Base-by-base conservation (phyloP, 306 rosid species). In the Medicago ruthenica region DNA sequence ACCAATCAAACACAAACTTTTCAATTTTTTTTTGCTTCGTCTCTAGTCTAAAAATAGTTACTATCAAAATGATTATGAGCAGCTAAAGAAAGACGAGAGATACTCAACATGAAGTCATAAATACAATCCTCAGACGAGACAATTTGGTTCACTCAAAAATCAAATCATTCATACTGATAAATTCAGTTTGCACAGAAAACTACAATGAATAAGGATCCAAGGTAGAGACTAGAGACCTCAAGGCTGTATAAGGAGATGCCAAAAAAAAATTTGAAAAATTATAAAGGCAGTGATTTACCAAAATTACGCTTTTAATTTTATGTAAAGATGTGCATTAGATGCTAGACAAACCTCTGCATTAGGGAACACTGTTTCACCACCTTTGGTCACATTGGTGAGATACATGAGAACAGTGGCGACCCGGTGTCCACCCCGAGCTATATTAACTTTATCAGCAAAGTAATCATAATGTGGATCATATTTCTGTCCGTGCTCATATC, bases 301-400 rank as follows among this genome's bases (percentile, higher is more conserved):
- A 45, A 12, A 42, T 24, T 65, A 39, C 10, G 41, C 48, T 71
- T 53, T 64, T 48, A 70, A 39, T 71, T 73, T 15, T 6, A 64
- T 31, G 70, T 22, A 79, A 55, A 48, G 20, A 40, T 24, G 62
- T 20, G 21, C 36, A 67, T 78, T 17, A 81, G 60, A 76, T 71
- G 58, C 55, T 66, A 75, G n/a, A 80, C 95, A 67, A 73, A 96
- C 99, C 99, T 90, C 93, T 6, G 96, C 99, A 24, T 44, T 14
- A 70, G 99, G 99, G 83, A 96, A 96, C 77, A 96, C 94, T 12
- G 99, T 92, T 87, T 96, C 99, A 73, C 99, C 99, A 18, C 99
- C 98, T 80, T 79, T 83, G 81, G 79, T 69, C 61, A 92, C 98
- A 74, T 92, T 83, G 12, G 81, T 73, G 58, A 96, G 99, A 79